phyloP scores from a whole-genome alignment of 345 rosid species.

The Firmiana major region DNA sequence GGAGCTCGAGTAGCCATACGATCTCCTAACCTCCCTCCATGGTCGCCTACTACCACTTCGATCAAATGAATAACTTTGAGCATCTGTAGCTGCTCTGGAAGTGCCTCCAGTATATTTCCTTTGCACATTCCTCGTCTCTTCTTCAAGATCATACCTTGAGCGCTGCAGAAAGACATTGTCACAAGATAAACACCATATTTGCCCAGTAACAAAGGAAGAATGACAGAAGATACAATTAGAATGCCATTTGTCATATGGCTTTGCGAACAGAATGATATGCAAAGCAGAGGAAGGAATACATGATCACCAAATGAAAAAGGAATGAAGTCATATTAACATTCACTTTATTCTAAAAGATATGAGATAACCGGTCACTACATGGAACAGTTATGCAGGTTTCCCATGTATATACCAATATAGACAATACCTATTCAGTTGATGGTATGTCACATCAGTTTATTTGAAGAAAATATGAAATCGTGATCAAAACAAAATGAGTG shows the following conservation, averaged over 20 bases:
- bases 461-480: neutral
- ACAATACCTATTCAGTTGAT: neutral
- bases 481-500: neutral
- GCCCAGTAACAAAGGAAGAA: neutral
- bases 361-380: neutral
- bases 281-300: neutral
- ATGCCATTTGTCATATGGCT: neutral
- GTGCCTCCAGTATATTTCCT: conserved; percentile 58
- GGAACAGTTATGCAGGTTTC: neutral
- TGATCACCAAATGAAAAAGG: neutral
- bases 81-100: conserved; percentile 43
- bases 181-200: neutral
- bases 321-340: neutral
- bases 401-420: neutral
- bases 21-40: conserved; percentile 49
- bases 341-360: neutral
- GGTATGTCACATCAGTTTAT: neutral
- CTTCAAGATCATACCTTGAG: conserved; percentile 74
- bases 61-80: conserved; percentile 47
- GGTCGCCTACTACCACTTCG: conserved; percentile 42
- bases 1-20: conserved; percentile 32
- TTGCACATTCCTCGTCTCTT: conserved; percentile 59
- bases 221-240: neutral
- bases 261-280: neutral
- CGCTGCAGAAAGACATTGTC: conserved; percentile 45